Base-by-base conservation (phyloP, 805 yeast genomes). In the Starmerella potacharoeniae region DNA sequence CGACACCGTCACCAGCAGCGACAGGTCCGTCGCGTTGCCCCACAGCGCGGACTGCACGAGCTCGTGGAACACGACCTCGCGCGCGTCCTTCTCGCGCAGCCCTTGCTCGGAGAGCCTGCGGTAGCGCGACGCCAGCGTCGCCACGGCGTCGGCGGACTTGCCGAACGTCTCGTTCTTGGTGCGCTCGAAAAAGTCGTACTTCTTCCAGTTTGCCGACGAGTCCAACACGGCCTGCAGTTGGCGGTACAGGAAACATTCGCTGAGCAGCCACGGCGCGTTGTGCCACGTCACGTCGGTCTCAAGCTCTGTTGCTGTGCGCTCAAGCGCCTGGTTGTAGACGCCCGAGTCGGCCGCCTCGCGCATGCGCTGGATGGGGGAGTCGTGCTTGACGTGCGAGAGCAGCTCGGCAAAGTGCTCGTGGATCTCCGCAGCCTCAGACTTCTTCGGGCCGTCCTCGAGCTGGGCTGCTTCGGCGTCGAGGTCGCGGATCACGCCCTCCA, bases 21-120 rank as follows among this genome's bases (percentile, higher is more conserved):
- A 88, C 65, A 93, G 76, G 69, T 93, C 99, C 4, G 97, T 87
- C 17, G 97, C 97, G 69, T 93, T 93, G 31, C 99, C 99, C 99
- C 99, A 93, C 53, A 93, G 71, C 0, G 96, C 86, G 54, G 91
- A 79, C 66, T 89, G 95, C 44, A 86, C 71, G 59, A 90, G 85
- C 67, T 93, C 99, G 58, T 75, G 78, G 73, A 89, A 90, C 46
- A 88, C 71, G 11, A 83, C 62, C 57, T 74, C 68, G 58, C 82
- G 68, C 0, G 76, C 45, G 17, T 64, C 60, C 58, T 68, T 70
- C 44, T 55, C 57, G 40, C 60, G 62, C 17, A 40, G 43, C 51
- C 80, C 67, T 45, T 70, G 74, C 31, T 46, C 49, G 4, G 31
- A 34, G 10, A 46, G 31, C 31, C 16, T 34, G 60, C 69, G 74